phyloP scores from a whole-genome alignment of 371 early-diverging fungal genomes.

The Apophysomyces sp. region DNA sequence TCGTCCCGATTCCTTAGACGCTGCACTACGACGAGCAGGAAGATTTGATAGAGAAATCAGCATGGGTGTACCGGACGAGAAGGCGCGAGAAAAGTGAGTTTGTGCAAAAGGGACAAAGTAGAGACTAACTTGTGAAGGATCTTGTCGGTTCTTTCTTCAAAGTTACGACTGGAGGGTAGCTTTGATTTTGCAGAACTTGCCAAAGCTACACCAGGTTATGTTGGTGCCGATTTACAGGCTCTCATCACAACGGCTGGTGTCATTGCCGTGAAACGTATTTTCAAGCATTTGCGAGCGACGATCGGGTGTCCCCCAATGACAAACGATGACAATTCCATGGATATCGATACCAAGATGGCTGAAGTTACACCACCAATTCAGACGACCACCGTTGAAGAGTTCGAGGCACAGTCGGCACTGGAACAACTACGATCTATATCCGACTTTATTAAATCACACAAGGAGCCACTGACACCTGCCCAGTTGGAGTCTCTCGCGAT shows the following conservation, averaged over 20 bases:
- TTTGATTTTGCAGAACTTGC: slow-evolving; percentile 91
- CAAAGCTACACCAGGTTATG: slow-evolving; percentile 97
- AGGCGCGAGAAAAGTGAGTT: slow-evolving; percentile 82
- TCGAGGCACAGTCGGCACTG: slow-evolving; percentile 52
- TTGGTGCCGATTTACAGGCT: slow-evolving; percentile 98
- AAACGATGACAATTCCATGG: slow-evolving; percentile 22
- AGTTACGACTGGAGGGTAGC: slow-evolving; percentile 83
- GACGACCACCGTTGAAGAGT: slow-evolving; percentile 52
- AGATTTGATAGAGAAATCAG: slow-evolving; percentile 98
- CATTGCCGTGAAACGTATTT: slow-evolving; percentile 92
- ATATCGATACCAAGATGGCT: slow-evolving; percentile 36
- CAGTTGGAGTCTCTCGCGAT: slow-evolving; percentile 88
- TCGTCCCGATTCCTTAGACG: slow-evolving; percentile 96
- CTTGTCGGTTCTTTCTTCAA: slow-evolving; percentile 85
- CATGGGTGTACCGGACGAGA: slow-evolving; percentile 97
- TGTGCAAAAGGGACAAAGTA: not conserved
- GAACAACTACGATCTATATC: slow-evolving; percentile 73
- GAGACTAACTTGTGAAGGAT: slow-evolving; percentile 56
- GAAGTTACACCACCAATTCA: slow-evolving; percentile 26
- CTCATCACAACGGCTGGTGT: slow-evolving; percentile 97
- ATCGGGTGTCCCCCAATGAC: slow-evolving; percentile 3
- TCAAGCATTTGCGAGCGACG: slow-evolving; percentile 61
- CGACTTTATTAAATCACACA: slow-evolving; percentile 69
- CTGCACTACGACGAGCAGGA: slow-evolving; percentile 97
- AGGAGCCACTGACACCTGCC: slow-evolving; percentile 72